A percentile compares a stretch with the other conserved stretches of the same genome.
Conservation (phyloP, 2,329 filamentous ascomycete species). For the Fusarium pininemorale region DNA sequence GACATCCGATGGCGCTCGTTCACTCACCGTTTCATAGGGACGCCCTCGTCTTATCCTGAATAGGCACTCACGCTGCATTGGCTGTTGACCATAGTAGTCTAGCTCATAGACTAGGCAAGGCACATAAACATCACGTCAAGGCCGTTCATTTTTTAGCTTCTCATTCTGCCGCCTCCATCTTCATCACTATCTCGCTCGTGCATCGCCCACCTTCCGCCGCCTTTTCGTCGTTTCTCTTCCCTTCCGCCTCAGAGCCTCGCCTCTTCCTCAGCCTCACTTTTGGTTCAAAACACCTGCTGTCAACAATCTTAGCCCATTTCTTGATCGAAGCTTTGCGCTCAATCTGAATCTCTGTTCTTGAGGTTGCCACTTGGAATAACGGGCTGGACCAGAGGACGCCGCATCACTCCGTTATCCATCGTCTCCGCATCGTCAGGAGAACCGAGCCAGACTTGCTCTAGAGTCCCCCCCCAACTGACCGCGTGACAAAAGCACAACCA, state of each 20-base stretch:
- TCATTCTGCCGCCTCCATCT: background rate
- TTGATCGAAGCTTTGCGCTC: background rate
- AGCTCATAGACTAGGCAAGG: conserved; percentile 23
- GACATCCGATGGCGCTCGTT: conserved; percentile 9
- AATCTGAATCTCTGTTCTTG: background rate
- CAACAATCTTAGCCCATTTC: background rate
- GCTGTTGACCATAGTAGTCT: conserved; percentile 9
- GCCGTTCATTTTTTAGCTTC: conserved; percentile 13
- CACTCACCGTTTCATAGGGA: conserved; percentile 28
- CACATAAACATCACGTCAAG: conserved; percentile 26
- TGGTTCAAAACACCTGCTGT: background rate
- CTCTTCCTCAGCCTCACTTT: background rate
- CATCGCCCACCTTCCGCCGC: conserved; percentile 17
- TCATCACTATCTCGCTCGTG: conserved; percentile 9
- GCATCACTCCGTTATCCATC: background rate
- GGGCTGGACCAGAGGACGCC: background rate
- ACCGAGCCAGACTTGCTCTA: conserved; percentile 25
- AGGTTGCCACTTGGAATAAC: background rate
- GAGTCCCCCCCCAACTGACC: conserved; percentile 23
- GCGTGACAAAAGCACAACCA: conserved; percentile 24
- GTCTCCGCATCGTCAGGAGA: conserved; percentile 26
- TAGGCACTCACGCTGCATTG: conserved; percentile 19
- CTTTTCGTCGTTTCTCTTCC: conserved; percentile 8
- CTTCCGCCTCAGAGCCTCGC: background rate
- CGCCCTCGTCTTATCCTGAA: conserved; percentile 27